Percentiles rank a stretch among this genome's conserved stretches.
phyloP scores from a whole-genome alignment of 495 filamentous ascomycete species.

The Staphylotrichum longicolle region DNA sequence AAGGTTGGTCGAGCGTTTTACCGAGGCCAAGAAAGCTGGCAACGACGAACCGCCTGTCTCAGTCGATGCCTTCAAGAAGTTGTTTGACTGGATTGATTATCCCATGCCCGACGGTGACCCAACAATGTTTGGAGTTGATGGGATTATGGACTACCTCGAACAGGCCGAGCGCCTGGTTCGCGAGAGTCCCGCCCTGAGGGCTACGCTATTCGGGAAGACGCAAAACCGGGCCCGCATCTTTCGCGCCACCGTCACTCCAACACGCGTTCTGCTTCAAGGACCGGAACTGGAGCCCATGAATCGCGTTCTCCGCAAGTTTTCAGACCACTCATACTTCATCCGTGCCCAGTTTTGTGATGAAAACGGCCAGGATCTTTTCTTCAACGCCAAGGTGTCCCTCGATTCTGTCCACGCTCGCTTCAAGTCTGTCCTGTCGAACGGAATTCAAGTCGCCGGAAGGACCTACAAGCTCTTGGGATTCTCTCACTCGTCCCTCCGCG shows the following conservation, averaged over 20 bases:
- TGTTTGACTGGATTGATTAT: conserved; percentile 49
- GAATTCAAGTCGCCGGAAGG: conserved; percentile 62
- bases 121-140: conserved; percentile 39
- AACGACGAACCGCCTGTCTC: conserved; percentile 32
- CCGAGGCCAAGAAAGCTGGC: conserved; percentile 16
- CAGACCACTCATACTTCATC: conserved; percentile 63
- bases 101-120: conserved; percentile 47
- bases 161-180: conserved; percentile 40
- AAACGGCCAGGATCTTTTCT: conserved; percentile 60
- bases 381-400: conserved; percentile 53
- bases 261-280: conserved; percentile 64
- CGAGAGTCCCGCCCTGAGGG: conserved; percentile 27
- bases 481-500: conserved; percentile 72
- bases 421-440: conserved; percentile 52
- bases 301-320: conserved; percentile 69
- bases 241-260: conserved; percentile 64
- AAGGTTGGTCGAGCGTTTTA: conserved; percentile 9
- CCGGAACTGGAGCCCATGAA: conserved; percentile 71
- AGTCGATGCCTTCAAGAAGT: conserved; percentile 47
- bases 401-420: conserved; percentile 59
- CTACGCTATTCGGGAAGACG: conserved; percentile 27
- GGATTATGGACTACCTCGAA: conserved; percentile 46
- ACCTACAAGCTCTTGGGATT: conserved; percentile 71
- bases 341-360: conserved; percentile 69
- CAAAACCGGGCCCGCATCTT: conserved; percentile 48